Evolutionary conservation across 2,329 filamentous ascomycete genomes (phyloP).

Genomic region (Apiospora sp.): DNA sequence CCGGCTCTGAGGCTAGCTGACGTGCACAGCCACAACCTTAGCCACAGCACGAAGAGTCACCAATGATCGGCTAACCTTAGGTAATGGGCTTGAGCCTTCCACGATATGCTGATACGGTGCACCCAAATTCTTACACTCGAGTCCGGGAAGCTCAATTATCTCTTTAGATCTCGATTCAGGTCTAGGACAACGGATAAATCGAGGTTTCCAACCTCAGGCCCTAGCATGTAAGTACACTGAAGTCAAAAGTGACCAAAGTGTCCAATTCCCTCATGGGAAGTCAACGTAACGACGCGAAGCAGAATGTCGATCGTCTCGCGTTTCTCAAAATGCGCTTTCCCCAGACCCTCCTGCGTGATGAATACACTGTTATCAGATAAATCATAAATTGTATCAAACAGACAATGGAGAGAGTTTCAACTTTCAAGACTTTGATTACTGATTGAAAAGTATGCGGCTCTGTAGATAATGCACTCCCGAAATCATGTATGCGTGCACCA

Average conservation of each 20-base stretch:
- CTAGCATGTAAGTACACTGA: neutral
- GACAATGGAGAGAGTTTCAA: no score
- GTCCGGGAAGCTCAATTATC: neutral
- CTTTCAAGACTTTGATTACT: no score
- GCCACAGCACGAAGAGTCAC: slow-evolving; percentile 2
- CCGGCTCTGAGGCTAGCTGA: neutral
- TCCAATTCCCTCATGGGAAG: no score
- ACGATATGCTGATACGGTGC: neutral
- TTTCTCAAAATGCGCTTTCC: no score
- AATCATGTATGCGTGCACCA: no score
- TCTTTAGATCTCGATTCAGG: neutral
- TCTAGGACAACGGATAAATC: neutral
- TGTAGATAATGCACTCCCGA: no score
- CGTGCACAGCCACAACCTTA: neutral
- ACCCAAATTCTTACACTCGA: neutral
- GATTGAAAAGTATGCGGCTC: no score
- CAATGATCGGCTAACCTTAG: slow-evolving; percentile 13
- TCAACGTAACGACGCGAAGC: neutral
- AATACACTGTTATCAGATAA: no score
- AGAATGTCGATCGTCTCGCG: neutral
- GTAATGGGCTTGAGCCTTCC: neutral
- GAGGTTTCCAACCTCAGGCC: neutral
- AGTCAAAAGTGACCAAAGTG: neutral
- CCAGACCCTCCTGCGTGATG: no score
- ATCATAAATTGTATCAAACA: no score